phyloP scores from a whole-genome alignment of 106 monocot species.

The Narthecium ossifragum region DNA sequence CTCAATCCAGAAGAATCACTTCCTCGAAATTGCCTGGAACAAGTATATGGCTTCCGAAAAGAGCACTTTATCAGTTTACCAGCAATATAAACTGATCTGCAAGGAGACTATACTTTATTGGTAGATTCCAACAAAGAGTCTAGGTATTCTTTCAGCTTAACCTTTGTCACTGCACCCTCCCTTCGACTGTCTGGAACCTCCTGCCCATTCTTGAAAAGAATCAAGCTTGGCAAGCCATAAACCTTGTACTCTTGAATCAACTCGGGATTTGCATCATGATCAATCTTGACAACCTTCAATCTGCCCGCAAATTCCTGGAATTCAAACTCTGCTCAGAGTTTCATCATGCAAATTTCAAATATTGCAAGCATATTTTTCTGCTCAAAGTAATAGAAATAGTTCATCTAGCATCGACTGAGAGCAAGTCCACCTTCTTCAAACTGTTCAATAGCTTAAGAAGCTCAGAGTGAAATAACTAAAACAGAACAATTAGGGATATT shows the following conservation, averaged over 20 bases:
- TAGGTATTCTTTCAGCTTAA: slow-evolving; percentile 77
- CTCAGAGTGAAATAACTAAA: too few species aligned
- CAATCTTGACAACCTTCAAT: slow-evolving; percentile 84
- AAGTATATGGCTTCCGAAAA: too few species aligned
- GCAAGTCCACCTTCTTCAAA: too few species aligned
- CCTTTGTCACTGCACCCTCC: slow-evolving; percentile 82
- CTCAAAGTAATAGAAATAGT: too few species aligned
- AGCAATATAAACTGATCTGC: not conserved
- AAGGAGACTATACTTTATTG: slow-evolving; percentile 18
- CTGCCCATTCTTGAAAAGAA: slow-evolving; percentile 78
- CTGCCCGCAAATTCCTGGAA: slow-evolving; percentile 72
- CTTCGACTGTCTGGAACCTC: slow-evolving; percentile 74
- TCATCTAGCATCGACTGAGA: too few species aligned
- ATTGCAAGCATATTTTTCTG: too few species aligned
- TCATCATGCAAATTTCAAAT: too few species aligned
- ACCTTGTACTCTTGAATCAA: slow-evolving; percentile 84
- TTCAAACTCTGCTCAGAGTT: not conserved
- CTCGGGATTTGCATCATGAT: slow-evolving; percentile 93
- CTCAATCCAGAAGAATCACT: too few species aligned
- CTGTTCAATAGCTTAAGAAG: too few species aligned
- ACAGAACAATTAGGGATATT: too few species aligned
- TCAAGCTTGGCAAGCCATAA: slow-evolving; percentile 78
- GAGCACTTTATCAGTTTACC: too few species aligned
- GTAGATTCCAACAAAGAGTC: slow-evolving; percentile 54
- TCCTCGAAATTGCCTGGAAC: too few species aligned